These are phyloP conservation scores for Papiliotrema nemorosa DNA, from an alignment of 1,284 basidiomycete genomes.

Conservation along the genomic window DNA sequence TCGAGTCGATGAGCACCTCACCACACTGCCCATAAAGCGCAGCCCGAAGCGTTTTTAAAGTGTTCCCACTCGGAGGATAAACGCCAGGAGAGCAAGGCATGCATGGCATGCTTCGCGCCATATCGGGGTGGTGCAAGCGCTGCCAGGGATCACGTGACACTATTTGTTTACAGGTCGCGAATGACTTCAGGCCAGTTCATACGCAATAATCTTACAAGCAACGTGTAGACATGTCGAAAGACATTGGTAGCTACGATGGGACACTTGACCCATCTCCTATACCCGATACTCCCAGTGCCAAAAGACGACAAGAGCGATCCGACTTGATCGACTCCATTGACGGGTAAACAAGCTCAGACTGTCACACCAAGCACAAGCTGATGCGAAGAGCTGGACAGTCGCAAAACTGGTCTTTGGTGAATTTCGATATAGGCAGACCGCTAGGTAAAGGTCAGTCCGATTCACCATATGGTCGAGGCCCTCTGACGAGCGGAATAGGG, in stretches of 20 bases:
- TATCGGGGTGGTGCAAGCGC: too few species aligned
- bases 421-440: constrained; percentile 88
- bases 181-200: not conserved
- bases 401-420: constrained; percentile 29
- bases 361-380: not conserved
- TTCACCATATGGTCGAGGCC: not conserved
- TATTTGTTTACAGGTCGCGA: too few species aligned
- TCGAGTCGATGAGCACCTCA: too few species aligned
- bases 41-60: too few species aligned
- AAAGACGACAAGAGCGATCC: not conserved
- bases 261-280: not conserved
- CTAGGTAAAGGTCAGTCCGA: constrained; percentile 86
- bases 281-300: not conserved
- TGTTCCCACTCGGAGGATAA: too few species aligned
- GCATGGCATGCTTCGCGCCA: too few species aligned
- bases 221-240: not conserved
- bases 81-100: too few species aligned
- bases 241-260: not conserved
- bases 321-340: not conserved
- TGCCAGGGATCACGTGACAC: too few species aligned
- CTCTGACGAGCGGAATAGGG: constrained; percentile 12
- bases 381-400: constrained; percentile 19
- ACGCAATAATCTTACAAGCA: not conserved
- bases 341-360: not conserved
- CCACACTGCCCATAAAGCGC: too few species aligned